Conservation (phyloP, 352 stramenopile species). For the Pythium aphanidermatum region DNA sequence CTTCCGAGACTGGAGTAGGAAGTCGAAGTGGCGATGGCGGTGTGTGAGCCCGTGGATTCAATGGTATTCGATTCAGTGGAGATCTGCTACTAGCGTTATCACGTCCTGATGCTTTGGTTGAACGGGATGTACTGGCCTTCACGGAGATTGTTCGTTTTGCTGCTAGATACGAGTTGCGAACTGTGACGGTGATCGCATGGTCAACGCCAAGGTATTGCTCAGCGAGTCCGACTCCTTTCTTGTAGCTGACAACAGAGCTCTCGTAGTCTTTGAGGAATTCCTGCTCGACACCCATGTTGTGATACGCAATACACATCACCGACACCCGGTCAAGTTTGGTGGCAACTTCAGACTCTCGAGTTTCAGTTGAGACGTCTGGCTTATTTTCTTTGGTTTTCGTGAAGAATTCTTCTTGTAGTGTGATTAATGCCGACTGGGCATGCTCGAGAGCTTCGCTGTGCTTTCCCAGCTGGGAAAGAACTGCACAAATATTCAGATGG, state of each 20-base stretch:
- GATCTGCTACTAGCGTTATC: slow-evolving; percentile 23
- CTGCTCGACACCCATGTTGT: slow-evolving; percentile 94
- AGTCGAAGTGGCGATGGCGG: slow-evolving; percentile 23
- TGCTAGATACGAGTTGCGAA: slow-evolving; percentile 87
- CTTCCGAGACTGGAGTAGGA: slow-evolving; percentile 42
- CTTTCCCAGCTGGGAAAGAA: slow-evolving; percentile 85
- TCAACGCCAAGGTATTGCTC: slow-evolving; percentile 85
- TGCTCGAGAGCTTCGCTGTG: slow-evolving; percentile 84
- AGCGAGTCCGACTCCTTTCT: slow-evolving; percentile 87
- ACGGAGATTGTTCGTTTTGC: slow-evolving; percentile 56
- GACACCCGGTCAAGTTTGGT: slow-evolving; percentile 76
- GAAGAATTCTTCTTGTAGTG: slow-evolving; percentile 89
- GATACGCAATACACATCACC: slow-evolving; percentile 92
- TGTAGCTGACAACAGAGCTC: slow-evolving; percentile 83
- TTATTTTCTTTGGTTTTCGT: neutral
- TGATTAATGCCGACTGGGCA: slow-evolving; percentile 81
- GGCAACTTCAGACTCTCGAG: neutral
- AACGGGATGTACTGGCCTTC: slow-evolving; percentile 9
- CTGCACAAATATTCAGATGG: slow-evolving; percentile 91
- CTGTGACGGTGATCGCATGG: slow-evolving; percentile 84
- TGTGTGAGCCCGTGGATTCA: slow-evolving; percentile 25
- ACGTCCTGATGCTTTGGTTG: neutral
- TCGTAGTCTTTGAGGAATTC: slow-evolving; percentile 91
- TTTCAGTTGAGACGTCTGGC: neutral
- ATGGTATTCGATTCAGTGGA: too few species aligned